Evolutionary conservation across 1,284 basidiomycete species (phyloP).

Genomic region (Inonotus hispidus): DNA sequence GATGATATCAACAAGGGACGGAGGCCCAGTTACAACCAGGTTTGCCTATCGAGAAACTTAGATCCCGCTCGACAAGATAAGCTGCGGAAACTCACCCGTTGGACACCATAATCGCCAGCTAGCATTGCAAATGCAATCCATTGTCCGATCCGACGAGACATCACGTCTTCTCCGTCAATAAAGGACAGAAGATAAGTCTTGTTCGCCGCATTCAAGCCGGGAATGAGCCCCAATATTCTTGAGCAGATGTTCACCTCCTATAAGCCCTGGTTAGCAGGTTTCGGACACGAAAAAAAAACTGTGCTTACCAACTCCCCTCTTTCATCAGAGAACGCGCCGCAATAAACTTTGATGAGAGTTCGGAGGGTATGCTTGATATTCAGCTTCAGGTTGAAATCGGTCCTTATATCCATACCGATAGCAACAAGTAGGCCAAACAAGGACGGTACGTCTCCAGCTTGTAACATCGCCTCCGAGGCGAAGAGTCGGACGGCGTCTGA

Average conservation of each 20-base stretch:
- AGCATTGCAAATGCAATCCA: constrained; percentile 47
- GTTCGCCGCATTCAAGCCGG: constrained; percentile 34
- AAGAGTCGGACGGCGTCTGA: neutral
- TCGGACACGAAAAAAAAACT: neutral
- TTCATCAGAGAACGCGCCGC: constrained; percentile 26
- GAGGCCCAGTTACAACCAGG: constrained; percentile 36
- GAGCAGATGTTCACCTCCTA: constrained; percentile 46
- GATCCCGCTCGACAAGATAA: neutral
- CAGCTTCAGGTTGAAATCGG: constrained; percentile 36
- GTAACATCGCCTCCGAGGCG: constrained; percentile 23
- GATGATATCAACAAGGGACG: constrained; percentile 41
- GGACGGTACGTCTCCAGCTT: constrained; percentile 40
- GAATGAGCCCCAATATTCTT: constrained; percentile 37
- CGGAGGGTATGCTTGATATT: constrained; percentile 45
- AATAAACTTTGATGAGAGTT: constrained; percentile 36
- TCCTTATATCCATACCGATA: constrained; percentile 50
- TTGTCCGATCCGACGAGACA: constrained; percentile 49
- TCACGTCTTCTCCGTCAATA: constrained; percentile 45
- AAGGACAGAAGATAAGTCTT: constrained; percentile 45
- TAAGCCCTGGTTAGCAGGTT: neutral
- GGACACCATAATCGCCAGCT: constrained; percentile 25
- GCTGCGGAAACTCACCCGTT: constrained; percentile 27
- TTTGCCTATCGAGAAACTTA: neutral
- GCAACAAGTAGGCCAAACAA: constrained; percentile 43
- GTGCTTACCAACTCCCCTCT: constrained; percentile 32